A percentile compares a stretch with the other conserved stretches of the same genome.
These are phyloP conservation scores for Aspergillus brunneoviolaceus DNA, from an alignment of 2,329 filamentous ascomycete species.

Conservation along the genomic window DNA sequence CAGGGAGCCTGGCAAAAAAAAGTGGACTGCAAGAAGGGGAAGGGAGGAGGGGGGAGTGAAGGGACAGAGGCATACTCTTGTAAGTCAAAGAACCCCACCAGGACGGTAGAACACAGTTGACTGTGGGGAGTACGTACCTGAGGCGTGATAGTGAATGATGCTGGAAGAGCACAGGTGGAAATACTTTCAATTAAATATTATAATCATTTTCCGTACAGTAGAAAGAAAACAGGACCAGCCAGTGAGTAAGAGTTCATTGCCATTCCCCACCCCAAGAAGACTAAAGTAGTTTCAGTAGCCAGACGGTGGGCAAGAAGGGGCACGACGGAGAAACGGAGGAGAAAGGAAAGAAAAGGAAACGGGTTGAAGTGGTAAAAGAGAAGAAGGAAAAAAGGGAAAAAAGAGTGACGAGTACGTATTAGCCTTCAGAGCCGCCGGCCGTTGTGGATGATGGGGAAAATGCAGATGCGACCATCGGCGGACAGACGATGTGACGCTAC, in stretches of 20 bases:
- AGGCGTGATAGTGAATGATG: conserved; percentile 4
- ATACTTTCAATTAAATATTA: conserved; percentile 15
- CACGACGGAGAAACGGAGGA: conserved; percentile 5
- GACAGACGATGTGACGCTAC: conserved; percentile 37
- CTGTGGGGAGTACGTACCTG: not conserved
- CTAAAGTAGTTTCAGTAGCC: not conserved
- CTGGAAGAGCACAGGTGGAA: conserved; percentile 2
- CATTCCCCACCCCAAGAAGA: conserved; percentile 17
- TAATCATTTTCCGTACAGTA: conserved; percentile 5
- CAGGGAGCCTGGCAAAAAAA: conserved; percentile 17
- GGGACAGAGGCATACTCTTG: conserved; percentile 12
- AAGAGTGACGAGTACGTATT: conserved; percentile 2
- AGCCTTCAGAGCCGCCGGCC: conserved; percentile 6
- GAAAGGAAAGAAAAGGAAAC: conserved; percentile 11
- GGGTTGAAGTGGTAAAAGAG: conserved; percentile 1
- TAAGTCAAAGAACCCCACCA: not conserved
- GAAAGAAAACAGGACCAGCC: conserved; percentile 27
- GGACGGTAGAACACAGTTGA: conserved; percentile 2
- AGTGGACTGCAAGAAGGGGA: not conserved
- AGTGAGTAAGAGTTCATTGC: conserved; percentile 18
- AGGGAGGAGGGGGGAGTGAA: conserved; percentile 4
- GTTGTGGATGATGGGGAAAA: not conserved
- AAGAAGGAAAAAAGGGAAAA: conserved; percentile 9
- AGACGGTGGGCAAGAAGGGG: conserved; percentile 3
- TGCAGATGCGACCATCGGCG: conserved; percentile 36